Percentiles rank a stretch among this genome's conserved stretches.
Conservation (phyloP, 2,329 filamentous ascomycete genomes). For the Fusarium ambrosium region DNA sequence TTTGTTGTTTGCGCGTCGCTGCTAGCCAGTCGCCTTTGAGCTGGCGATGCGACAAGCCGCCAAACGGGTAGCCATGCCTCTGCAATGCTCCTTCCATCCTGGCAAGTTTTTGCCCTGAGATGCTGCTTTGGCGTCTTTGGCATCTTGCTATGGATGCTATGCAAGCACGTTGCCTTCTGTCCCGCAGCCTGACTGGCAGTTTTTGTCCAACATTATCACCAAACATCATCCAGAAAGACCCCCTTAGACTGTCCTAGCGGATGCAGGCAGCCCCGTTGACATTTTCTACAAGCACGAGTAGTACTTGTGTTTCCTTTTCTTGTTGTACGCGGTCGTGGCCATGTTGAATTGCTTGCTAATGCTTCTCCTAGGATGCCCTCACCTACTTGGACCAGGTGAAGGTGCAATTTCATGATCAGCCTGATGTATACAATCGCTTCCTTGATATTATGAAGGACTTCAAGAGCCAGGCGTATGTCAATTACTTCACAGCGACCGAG, state of each 20-base stretch:
- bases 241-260: conserved; percentile 16
- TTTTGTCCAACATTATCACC: conserved; percentile 11
- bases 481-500: neutral
- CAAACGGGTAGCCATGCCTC: conserved; percentile 26
- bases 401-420: conserved; percentile 95
- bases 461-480: conserved; percentile 90
- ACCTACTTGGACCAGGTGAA: conserved; percentile 99
- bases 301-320: conserved; percentile 29
- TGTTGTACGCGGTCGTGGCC: neutral
- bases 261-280: conserved; percentile 38
- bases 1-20: conserved; percentile 22
- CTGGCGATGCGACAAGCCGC: conserved; percentile 25
- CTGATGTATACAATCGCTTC: conserved; percentile 97
- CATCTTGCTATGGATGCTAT: conserved; percentile 5
- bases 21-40: conserved; percentile 30
- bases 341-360: conserved; percentile 18
- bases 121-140: neutral
- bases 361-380: conserved; percentile 72
- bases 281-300: conserved; percentile 42
- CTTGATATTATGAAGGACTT: conserved; percentile 99
- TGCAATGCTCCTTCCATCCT: conserved; percentile 8
- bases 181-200: neutral
- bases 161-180: neutral
- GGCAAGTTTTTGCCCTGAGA: conserved; percentile 6
- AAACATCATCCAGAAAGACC: conserved; percentile 24